phyloP scores from a whole-genome alignment of 371 early-diverging fungal species.

The Synchytrium microbalum region DNA sequence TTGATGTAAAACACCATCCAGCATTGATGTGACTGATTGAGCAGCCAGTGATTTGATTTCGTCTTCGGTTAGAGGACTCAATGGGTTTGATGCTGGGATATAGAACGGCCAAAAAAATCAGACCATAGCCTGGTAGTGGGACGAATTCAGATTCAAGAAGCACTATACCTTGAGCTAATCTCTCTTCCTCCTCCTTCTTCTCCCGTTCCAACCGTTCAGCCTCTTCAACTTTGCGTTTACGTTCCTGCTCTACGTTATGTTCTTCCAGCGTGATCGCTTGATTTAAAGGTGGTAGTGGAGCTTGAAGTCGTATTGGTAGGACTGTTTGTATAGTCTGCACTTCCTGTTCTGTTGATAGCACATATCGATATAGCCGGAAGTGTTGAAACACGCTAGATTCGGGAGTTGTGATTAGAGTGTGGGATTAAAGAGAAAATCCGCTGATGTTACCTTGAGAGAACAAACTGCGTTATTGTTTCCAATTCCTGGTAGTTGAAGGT shows the following conservation, averaged over 20 bases:
- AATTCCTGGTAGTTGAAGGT: conserved; percentile 8
- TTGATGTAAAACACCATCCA: conserved; percentile 9
- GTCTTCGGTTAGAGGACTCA: conserved; percentile 11
- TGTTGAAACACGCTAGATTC: conserved; percentile 19
- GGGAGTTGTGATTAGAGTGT: neutral
- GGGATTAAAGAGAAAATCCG: too few species aligned
- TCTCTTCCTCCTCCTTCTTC: conserved; percentile 11
- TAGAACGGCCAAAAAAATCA: conserved; percentile 5
- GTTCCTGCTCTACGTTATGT: neutral
- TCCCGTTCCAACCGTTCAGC: conserved; percentile 1
- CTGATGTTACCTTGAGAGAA: neutral
- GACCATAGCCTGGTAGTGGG: neutral
- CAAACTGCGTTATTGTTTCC: neutral
- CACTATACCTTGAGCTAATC: conserved; percentile 1
- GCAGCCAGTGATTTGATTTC: conserved; percentile 14
- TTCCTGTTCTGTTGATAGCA: conserved; percentile 16
- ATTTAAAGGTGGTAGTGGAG: conserved; percentile 5
- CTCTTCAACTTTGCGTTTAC: conserved; percentile 1
- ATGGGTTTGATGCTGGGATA: conserved; percentile 7
- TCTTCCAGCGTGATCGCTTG: conserved; percentile 16
- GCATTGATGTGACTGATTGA: conserved; percentile 10
- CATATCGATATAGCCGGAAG: conserved; percentile 9
- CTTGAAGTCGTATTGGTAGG: conserved; percentile 3
- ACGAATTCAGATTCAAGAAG: neutral
- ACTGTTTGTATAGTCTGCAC: neutral